Evolutionary conservation across 768 basidiomycete genomes (phyloP).

Genomic region (Rubroboletus satanas): DNA sequence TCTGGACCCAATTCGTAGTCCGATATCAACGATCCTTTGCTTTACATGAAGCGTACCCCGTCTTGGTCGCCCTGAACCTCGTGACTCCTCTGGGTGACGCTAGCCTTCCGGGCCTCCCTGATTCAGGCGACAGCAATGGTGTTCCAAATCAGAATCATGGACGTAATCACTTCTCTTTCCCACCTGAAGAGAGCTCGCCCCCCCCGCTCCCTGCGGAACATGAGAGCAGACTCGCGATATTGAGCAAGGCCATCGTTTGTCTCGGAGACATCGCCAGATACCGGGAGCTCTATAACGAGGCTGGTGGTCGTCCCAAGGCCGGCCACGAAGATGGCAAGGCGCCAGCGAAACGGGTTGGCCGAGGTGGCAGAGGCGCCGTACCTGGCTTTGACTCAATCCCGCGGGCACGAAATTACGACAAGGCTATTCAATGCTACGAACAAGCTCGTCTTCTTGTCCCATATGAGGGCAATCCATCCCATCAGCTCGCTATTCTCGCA

Average conservation of each 20-base stretch:
- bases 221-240: slow-evolving; percentile 62
- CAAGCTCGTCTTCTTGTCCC: slow-evolving; percentile 81
- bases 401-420: slow-evolving; percentile 65
- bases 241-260: slow-evolving; percentile 87
- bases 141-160: slow-evolving; percentile 30
- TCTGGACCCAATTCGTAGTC: slow-evolving; percentile 79
- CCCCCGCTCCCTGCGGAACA: slow-evolving; percentile 35
- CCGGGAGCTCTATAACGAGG: slow-evolving; percentile 82
- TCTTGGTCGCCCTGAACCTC: slow-evolving; percentile 58
- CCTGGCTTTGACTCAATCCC: slow-evolving; percentile 42
- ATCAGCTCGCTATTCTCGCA: slow-evolving; percentile 92
- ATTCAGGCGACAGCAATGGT: slow-evolving; percentile 20
- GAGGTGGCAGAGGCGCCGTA: slow-evolving; percentile 48
- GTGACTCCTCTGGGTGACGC: slow-evolving; percentile 39
- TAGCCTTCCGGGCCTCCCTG: slow-evolving; percentile 20
- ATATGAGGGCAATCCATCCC: slow-evolving; percentile 89
- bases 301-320: slow-evolving; percentile 57
- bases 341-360: slow-evolving; percentile 37
- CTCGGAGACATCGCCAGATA: slow-evolving; percentile 95
- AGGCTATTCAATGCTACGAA: slow-evolving; percentile 78
- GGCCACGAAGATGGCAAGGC: slow-evolving; percentile 59
- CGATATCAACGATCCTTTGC: slow-evolving; percentile 70
- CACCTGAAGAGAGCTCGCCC: slow-evolving; percentile 49
- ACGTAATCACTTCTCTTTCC: slow-evolving; percentile 63
- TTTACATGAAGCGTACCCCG: slow-evolving; percentile 59